Base-by-base conservation (phyloP, 768 basidiomycete species). In the Termitomyces sp. region DNA sequence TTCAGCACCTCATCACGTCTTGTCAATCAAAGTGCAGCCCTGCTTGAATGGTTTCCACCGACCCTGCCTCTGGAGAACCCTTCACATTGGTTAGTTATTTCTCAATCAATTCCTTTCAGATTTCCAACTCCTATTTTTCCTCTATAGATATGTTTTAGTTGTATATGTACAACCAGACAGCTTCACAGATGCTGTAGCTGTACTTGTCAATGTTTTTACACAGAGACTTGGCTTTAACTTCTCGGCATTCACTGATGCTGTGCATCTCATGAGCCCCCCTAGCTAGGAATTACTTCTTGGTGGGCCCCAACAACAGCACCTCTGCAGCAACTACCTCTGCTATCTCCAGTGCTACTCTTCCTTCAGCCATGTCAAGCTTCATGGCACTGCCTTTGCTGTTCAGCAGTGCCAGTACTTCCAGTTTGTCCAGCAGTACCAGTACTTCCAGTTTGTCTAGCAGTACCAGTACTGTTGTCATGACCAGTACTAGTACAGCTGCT, bases 231-330 rank as follows among this genome's bases (percentile, higher is more conserved):
- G 72, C 51, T 81, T 80, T 69, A 76, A 76, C 60, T 63, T 79
- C 56, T 68, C 73, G 33, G 60, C 59, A 14, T 79, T 81, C 62
- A 73, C 71, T 7, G 59, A 62, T 28, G 67, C 63, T 16, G 61
- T 72, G 9, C 66, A 72, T 32, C 68, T 80, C 16, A 73, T 72
- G 1, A 55, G 63, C 30, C 76, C 77, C n/a, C 3, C 61, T 79
- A 46, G 77, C 75, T 18, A 79, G 78, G 36, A 77, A 73, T 49
- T 80, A 73, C 65, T 80, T 80, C 67, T 64, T 77, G 33, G 72
- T 74, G 16, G 76, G 75, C 3, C 70, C 76, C 5, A 66, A 66
- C 43, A 64, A 68, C 61, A 58, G 62, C 57, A 58, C 61, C 7
- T 47, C 18, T 18, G 52, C 47, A 28, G 7, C 52, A 10, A 23